Evolutionary conservation across 164 flowering plant genomes (phyloP).

Genomic region (Litsea cubeba): DNA sequence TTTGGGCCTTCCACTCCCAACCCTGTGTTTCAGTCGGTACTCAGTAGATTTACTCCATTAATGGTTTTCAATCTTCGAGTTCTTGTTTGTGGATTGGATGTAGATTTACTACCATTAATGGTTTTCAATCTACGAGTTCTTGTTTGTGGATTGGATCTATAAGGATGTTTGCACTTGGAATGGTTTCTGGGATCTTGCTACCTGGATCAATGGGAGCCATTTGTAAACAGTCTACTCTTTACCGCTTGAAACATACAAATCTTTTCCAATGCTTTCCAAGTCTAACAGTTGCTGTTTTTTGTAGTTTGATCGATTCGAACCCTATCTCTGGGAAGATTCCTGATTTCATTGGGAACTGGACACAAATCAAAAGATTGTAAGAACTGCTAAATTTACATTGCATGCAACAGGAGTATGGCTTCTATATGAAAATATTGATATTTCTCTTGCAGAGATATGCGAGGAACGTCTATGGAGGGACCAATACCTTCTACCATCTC

Average conservation of each 20-base stretch:
- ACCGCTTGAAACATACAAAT: neutral
- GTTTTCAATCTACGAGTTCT: neutral
- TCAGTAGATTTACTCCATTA: too few relatives aligned
- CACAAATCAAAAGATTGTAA: slow-evolving; percentile 42
- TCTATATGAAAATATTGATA: neutral
- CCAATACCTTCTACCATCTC: slow-evolving; percentile 8
- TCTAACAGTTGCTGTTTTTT: slow-evolving; percentile 6
- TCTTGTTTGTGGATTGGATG: too few relatives aligned
- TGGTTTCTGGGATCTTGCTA: neutral
- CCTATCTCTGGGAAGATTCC: slow-evolving; percentile 63
- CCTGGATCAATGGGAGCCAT: neutral
- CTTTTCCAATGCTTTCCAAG: neutral
- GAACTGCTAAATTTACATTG: slow-evolving; percentile 12
- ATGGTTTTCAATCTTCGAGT: too few relatives aligned
- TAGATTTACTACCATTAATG: neutral
- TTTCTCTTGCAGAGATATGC: slow-evolving; percentile 55
- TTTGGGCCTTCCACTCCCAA: neutral
- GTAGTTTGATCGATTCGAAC: slow-evolving; percentile 75
- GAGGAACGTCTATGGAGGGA: slow-evolving; percentile 34
- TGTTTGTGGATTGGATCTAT: neutral
- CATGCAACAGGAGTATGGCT: neutral
- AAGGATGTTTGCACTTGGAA: too few relatives aligned
- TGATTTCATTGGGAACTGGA: slow-evolving; percentile 71
- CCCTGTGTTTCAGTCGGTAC: neutral
- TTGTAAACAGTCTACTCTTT: slow-evolving; percentile 3